phyloP scores from a whole-genome alignment of 805 yeast genomes.

The Spathaspora boniae region DNA sequence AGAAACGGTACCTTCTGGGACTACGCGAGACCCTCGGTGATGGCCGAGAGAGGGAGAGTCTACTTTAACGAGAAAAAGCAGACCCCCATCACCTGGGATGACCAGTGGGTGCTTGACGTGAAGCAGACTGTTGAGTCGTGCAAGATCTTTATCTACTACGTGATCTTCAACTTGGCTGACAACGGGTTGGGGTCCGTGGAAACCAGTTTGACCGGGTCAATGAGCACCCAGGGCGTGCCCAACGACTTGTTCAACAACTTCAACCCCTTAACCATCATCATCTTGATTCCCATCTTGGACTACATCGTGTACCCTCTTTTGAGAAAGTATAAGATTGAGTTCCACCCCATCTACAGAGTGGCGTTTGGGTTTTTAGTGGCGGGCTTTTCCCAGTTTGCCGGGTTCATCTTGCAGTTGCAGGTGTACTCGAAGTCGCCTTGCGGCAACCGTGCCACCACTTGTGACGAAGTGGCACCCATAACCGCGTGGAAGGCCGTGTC shows the following conservation, averaged over 20 bases:
- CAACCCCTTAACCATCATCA: conserved; percentile 52
- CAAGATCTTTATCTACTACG: conserved; percentile 42
- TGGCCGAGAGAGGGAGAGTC: conserved; percentile 41
- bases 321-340: conserved; percentile 37
- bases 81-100: conserved; percentile 37
- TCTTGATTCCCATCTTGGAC: conserved; percentile 50
- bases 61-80: conserved; percentile 29
- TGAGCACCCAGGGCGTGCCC: conserved; percentile 52
- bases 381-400: conserved; percentile 45
- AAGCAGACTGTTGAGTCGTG: conserved; percentile 43
- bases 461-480: conserved; percentile 28
- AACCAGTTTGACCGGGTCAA: conserved; percentile 53
- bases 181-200: conserved; percentile 47
- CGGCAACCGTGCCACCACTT: conserved; percentile 41
- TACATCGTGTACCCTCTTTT: conserved; percentile 44
- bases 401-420: conserved; percentile 48
- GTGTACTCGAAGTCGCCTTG: conserved; percentile 50
- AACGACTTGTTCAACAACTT: conserved; percentile 54
- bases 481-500: conserved; percentile 27
- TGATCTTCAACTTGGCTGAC: conserved; percentile 39
- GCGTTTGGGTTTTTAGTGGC: conserved; percentile 47
- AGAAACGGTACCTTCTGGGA: conserved; percentile 44
- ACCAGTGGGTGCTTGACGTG: conserved; percentile 47
- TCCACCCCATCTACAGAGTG: conserved; percentile 44
- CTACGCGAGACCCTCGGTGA: conserved; percentile 43